Conservation (phyloP, 192 early-diverging fungal species). For the Gorgonomyces haynaldii region DNA sequence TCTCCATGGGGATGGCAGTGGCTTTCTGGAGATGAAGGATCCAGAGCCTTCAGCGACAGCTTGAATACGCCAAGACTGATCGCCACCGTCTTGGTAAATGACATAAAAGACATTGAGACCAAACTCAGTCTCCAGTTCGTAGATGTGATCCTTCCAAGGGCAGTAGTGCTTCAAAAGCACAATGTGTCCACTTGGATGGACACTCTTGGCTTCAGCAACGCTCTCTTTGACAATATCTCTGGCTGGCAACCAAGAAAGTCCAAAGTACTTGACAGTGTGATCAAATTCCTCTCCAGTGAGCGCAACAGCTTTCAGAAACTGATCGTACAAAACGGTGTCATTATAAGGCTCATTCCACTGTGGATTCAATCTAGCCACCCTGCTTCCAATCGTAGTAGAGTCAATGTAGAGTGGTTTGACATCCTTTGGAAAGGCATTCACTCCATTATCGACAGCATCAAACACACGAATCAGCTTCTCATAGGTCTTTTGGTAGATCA, state of each 20-base stretch:
- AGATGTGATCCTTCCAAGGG: conserved; percentile 91
- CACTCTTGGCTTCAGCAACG: conserved; percentile 35
- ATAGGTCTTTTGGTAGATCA: conserved; percentile 77
- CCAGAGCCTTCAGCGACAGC: conserved; percentile 22
- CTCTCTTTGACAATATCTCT: conserved; percentile 71
- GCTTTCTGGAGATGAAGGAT: conserved; percentile 61
- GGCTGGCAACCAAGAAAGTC: conserved; percentile 76
- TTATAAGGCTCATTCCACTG: conserved; percentile 74
- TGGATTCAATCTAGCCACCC: conserved; percentile 80
- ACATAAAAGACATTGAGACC: conserved; percentile 68
- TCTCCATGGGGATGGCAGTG: conserved; percentile 58
- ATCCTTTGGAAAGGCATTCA: conserved; percentile 70
- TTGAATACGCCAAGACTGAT: conserved; percentile 66
- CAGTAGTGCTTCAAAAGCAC: conserved; percentile 72
- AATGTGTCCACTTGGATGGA: conserved; percentile 66
- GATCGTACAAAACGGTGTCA: conserved; percentile 59
- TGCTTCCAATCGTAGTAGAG: conserved; percentile 62
- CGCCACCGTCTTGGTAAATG: conserved; percentile 51
- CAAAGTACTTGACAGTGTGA: conserved; percentile 38
- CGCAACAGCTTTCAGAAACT: conserved; percentile 44
- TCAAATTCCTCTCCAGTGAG: conserved; percentile 70
- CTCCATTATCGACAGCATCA: conserved; percentile 91
- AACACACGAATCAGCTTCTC: conserved; percentile 50
- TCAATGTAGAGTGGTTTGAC: conserved; percentile 73
- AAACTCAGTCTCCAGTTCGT: conserved; percentile 28